Percentiles rank a stretch among this genome's conserved stretches.
phyloP scores from a whole-genome alignment of 2,329 filamentous ascomycete genomes.

The Xylaria sp. region DNA sequence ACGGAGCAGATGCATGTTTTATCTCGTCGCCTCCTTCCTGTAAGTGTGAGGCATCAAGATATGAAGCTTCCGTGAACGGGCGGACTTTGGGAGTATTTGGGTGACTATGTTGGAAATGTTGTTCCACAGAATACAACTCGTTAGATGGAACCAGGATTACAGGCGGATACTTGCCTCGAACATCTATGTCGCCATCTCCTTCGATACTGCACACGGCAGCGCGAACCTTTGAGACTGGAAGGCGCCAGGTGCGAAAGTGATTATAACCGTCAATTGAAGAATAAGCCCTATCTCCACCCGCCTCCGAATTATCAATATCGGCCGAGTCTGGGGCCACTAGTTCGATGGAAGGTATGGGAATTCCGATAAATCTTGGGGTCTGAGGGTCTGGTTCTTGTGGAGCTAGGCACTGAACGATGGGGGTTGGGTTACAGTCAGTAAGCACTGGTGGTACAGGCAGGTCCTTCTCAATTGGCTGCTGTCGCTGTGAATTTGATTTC shows the following conservation, averaged over 20 bases:
- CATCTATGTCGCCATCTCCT: not conserved
- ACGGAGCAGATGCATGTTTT: constrained; percentile 28
- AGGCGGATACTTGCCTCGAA: constrained; percentile 24
- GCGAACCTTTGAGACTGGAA: constrained; percentile 42
- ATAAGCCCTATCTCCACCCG: not conserved
- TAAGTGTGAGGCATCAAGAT: constrained; percentile 14
- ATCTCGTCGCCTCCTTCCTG: constrained; percentile 33
- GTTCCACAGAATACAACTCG: constrained; percentile 21
- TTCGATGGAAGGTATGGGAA: not conserved
- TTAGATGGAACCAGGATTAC: constrained; percentile 6
- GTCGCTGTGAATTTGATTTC: constrained; percentile 38
- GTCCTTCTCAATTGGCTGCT: constrained; percentile 40
- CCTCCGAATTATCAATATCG: not conserved
- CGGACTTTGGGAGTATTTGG: constrained; percentile 39
- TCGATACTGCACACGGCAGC: constrained; percentile 30
- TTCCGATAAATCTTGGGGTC: not conserved
- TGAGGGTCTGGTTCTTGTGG: not conserved
- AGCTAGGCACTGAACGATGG: not conserved
- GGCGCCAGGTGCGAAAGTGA: constrained; percentile 25
- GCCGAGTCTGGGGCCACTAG: not conserved
- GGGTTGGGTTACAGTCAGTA: constrained; percentile 29
- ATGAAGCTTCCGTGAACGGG: constrained; percentile 29
- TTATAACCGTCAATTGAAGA: constrained; percentile 14
- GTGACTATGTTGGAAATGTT: constrained; percentile 33
- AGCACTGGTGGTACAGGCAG: constrained; percentile 46